phyloP scores from a whole-genome alignment of 2,329 filamentous ascomycete species.

The Leptodontidium sp. region DNA sequence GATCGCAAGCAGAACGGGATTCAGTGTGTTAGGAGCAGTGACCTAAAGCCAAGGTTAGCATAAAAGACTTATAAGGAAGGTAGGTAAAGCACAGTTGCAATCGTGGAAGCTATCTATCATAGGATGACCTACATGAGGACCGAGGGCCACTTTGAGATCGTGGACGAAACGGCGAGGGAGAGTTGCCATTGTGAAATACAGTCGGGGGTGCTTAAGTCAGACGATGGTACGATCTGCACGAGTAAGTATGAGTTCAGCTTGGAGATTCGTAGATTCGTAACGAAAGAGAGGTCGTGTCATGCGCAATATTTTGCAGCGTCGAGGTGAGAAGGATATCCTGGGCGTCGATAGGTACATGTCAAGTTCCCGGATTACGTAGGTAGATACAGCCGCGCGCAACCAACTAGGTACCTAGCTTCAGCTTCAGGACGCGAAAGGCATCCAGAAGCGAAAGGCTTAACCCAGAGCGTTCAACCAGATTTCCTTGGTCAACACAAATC shows the following conservation, averaged over 20 bases:
- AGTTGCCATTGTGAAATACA: slow-evolving; percentile 10
- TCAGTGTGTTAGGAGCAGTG: slow-evolving; percentile 23
- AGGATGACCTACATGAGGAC: no score
- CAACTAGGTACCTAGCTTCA: no score
- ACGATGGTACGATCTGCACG: slow-evolving; percentile 7
- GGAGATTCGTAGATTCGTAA: slow-evolving; percentile 16
- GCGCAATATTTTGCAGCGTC: slow-evolving; percentile 8
- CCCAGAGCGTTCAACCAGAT: no score
- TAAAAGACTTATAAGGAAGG: neutral
- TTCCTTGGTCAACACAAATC: no score
- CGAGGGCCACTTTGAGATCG: no score
- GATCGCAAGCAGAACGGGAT: slow-evolving; percentile 26
- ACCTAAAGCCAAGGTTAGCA: slow-evolving; percentile 17
- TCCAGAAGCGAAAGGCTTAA: no score
- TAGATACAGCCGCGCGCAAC: no score
- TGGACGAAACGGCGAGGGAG: no score
- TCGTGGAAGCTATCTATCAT: no score
- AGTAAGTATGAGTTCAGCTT: slow-evolving; percentile 6
- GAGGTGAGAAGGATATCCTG: slow-evolving; percentile 11
- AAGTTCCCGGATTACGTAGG: no score
- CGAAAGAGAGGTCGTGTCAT: slow-evolving; percentile 10
- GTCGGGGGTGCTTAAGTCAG: slow-evolving; percentile 1
- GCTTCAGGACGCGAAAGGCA: no score
- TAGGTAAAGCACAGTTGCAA: slow-evolving; percentile 12
- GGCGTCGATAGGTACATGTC: no score